phyloP scores from a whole-genome alignment of 202 grass and related monocot species.

The Setaria italica region DNA sequence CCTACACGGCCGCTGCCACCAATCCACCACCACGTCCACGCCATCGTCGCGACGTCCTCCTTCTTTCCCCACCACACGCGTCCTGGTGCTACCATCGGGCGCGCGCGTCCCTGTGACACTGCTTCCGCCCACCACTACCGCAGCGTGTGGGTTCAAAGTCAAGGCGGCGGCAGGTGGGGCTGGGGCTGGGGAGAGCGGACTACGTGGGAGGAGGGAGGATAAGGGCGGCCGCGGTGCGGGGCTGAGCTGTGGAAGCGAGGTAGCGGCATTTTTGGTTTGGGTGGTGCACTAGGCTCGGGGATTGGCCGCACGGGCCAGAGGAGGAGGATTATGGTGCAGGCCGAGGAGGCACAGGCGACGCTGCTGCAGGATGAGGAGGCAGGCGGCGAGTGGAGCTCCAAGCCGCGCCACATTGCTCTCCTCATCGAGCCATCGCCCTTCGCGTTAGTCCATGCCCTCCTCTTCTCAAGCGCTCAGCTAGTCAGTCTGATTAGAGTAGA shows the following conservation, averaged over 20 bases:
- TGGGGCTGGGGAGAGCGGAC: slow-evolving; percentile 11
- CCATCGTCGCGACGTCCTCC: background rate
- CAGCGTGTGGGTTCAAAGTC: slow-evolving; percentile 50
- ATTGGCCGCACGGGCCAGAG: background rate
- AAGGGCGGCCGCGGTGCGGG: slow-evolving; percentile 43
- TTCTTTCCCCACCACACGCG: background rate
- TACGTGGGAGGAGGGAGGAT: slow-evolving; percentile 29
- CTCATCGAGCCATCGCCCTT: slow-evolving; percentile 98
- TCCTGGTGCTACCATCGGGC: background rate
- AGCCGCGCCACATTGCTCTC: slow-evolving; percentile 89
- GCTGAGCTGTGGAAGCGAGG: slow-evolving; percentile 41
- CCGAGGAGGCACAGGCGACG: slow-evolving; percentile 41
- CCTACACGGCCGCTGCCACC: slow-evolving; percentile 32
- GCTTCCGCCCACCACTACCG: slow-evolving; percentile 45
- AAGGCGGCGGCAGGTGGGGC: slow-evolving; percentile 16
- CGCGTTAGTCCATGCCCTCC: slow-evolving; percentile 58
- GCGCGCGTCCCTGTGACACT: slow-evolving; percentile 35
- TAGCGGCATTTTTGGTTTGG: slow-evolving; percentile 27
- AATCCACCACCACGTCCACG: slow-evolving; percentile 39
- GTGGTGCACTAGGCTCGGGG: background rate
- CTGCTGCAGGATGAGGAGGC: slow-evolving; percentile 49
- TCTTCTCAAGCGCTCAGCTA: background rate
- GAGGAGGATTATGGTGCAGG: slow-evolving; percentile 40
- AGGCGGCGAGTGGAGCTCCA: slow-evolving; percentile 48
- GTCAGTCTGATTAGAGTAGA: slow-evolving; percentile 30